Conservation (phyloP, 2,329 filamentous ascomycete genomes). For the Pseudohalonectria lignicola region DNA sequence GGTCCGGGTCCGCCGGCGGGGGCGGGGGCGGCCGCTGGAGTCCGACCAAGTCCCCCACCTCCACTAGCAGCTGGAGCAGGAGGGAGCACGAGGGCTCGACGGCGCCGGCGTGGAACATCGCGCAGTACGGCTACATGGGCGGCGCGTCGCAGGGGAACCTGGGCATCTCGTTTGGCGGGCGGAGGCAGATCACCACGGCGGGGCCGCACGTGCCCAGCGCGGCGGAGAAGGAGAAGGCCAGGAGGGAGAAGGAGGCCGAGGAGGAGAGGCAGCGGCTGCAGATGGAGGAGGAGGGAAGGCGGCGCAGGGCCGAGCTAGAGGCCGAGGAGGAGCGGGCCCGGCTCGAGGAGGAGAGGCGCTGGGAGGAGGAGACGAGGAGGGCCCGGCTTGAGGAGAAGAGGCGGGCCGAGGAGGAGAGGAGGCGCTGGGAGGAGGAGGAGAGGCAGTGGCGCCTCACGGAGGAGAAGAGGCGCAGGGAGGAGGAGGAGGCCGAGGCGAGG, state of each 20-base stretch:
- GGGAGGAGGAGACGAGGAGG: slow-evolving; percentile 54
- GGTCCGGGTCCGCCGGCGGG: not conserved
- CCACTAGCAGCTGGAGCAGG: slow-evolving; percentile 85
- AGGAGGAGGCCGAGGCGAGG: slow-evolving; percentile 59
- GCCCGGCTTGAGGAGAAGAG: slow-evolving; percentile 48
- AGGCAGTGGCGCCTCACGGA: slow-evolving; percentile 64
- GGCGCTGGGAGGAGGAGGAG: slow-evolving; percentile 70
- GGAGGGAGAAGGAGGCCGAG: slow-evolving; percentile 45
- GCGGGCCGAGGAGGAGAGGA: slow-evolving; percentile 55
- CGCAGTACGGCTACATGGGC: slow-evolving; percentile 97
- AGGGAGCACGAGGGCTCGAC: slow-evolving; percentile 71
- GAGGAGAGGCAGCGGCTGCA: slow-evolving; percentile 47
- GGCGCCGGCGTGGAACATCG: slow-evolving; percentile 92
- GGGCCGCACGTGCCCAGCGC: slow-evolving; percentile 68
- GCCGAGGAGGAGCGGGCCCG: slow-evolving; percentile 52
- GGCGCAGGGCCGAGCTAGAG: slow-evolving; percentile 32
- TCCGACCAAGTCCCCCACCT: slow-evolving; percentile 41
- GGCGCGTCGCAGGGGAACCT: slow-evolving; percentile 93
- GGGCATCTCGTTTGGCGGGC: slow-evolving; percentile 82
- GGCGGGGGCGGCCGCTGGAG: slow-evolving; percentile 40
- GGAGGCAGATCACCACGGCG: slow-evolving; percentile 83
- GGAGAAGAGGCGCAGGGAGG: slow-evolving; percentile 55
- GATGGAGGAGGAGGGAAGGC: slow-evolving; percentile 41
- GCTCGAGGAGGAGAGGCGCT: slow-evolving; percentile 52
- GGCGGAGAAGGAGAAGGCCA: slow-evolving; percentile 69